phyloP scores from a whole-genome alignment of 2,329 filamentous ascomycete genomes.

The Epichloe sp. region DNA sequence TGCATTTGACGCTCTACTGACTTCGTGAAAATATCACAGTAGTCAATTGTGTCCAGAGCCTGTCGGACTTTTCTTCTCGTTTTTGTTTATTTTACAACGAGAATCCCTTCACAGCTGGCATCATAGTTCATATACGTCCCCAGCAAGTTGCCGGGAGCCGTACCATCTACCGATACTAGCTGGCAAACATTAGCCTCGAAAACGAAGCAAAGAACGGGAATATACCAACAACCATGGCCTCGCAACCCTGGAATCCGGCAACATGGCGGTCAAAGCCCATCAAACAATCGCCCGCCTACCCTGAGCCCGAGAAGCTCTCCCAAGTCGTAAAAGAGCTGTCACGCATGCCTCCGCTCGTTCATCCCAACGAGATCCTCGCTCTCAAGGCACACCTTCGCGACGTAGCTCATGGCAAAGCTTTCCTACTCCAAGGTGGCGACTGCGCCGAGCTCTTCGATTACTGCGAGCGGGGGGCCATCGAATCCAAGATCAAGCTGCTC shows the following conservation, averaged over 20 bases:
- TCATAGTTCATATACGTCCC: no score
- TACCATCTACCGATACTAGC: no score
- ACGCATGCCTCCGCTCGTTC: constrained; percentile 64
- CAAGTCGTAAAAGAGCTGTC: constrained; percentile 51
- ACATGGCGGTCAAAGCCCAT: constrained; percentile 71
- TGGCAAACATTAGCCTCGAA: no score
- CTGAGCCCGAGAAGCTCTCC: constrained; percentile 44
- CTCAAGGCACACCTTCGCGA: constrained; percentile 69
- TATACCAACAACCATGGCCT: neutral
- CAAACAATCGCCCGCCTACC: constrained; percentile 62
- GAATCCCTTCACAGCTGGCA: no score
- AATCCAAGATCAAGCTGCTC: constrained; percentile 92
- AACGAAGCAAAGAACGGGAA: no score
- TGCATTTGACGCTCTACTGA: no score
- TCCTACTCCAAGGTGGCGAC: constrained; percentile 90
- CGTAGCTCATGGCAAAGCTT: constrained; percentile 81
- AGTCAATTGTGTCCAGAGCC: no score
- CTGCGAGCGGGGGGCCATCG: constrained; percentile 75
- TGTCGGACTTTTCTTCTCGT: no score
- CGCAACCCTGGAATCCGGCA: constrained; percentile 39
- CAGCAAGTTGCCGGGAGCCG: no score
- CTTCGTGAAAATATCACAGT: no score
- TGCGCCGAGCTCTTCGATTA: constrained; percentile 97
- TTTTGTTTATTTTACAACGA: no score
- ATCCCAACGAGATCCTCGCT: constrained; percentile 65